These are phyloP conservation scores for Hirsutella thompsonii DNA, from an alignment of 2,329 filamentous ascomycete species.

Conservation along the genomic window DNA sequence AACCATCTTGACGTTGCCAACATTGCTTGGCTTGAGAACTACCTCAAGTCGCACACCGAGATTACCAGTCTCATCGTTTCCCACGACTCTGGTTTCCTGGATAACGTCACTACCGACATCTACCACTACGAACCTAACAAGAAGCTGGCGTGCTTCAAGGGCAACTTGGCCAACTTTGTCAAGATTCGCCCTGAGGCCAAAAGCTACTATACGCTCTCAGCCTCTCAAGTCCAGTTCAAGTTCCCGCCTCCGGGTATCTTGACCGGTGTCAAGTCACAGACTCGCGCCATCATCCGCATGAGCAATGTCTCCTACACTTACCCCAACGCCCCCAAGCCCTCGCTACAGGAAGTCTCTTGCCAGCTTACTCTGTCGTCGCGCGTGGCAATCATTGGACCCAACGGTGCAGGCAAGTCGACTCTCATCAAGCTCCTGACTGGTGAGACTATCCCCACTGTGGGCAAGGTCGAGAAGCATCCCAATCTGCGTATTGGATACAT, in stretches of 20 bases:
- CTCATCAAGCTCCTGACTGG: slow-evolving; percentile 96
- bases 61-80: slow-evolving; percentile 97
- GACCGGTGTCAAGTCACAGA: slow-evolving; percentile 88
- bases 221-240: slow-evolving; percentile 85
- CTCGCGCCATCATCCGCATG: slow-evolving; percentile 92
- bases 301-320: slow-evolving; percentile 86
- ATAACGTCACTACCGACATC: slow-evolving; percentile 96
- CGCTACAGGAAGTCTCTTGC: slow-evolving; percentile 77
- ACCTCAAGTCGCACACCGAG: slow-evolving; percentile 88
- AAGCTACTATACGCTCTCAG: slow-evolving; percentile 93
- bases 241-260: slow-evolving; percentile 93
- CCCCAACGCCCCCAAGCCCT: slow-evolving; percentile 77
- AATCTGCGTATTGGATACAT: slow-evolving; percentile 99
- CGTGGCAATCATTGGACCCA: slow-evolving; percentile 91
- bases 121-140: slow-evolving; percentile 96
- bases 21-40: slow-evolving; percentile 90
- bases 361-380: slow-evolving; percentile 80
- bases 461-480: slow-evolving; percentile 94
- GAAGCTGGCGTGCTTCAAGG: slow-evolving; percentile 80
- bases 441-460: slow-evolving; percentile 69
- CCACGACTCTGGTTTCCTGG: slow-evolving; percentile 95
- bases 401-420: slow-evolving; percentile 96
- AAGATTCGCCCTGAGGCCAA: slow-evolving; percentile 85
- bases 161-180: slow-evolving; percentile 75
- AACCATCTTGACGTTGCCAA: slow-evolving; percentile 97